Evolutionary conservation across 2,329 filamentous ascomycete genomes (phyloP).

Genomic region (Paecilomyces formosus): DNA sequence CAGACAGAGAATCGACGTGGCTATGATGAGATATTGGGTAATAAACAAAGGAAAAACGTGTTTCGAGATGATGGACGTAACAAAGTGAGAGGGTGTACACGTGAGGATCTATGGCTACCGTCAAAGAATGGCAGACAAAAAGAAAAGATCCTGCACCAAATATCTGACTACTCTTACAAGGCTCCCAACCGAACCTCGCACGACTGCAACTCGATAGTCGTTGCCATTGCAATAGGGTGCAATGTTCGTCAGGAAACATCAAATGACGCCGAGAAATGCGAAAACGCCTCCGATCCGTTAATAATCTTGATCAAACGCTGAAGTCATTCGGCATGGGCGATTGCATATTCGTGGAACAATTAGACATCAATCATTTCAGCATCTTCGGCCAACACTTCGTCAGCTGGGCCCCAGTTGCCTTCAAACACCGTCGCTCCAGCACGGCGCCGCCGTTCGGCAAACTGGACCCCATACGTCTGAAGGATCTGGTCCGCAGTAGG

Average conservation of each 20-base stretch:
- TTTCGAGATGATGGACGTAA: background rate
- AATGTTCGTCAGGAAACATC: background rate
- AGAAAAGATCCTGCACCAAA: background rate
- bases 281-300: background rate
- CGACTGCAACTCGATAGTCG: background rate
- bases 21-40: background rate
- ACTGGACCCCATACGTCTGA: conserved; percentile 64
- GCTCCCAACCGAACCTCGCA: background rate
- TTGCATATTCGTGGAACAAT: conserved; percentile 9
- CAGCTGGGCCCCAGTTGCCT: conserved; percentile 84
- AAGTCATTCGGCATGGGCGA: background rate
- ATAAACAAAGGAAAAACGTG: background rate
- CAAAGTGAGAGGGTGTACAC: background rate
- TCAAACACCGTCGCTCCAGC: conserved; percentile 93
- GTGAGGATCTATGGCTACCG: background rate
- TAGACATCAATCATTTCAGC: conserved; percentile 59
- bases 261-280: background rate
- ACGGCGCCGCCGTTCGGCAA: conserved; percentile 69
- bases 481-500: conserved; percentile 70
- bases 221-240: background rate
- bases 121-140: background rate
- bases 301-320: background rate
- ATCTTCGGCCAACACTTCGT: conserved; percentile 51
- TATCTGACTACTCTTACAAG: background rate
- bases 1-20: background rate